phyloP scores from a whole-genome alignment of 2,329 filamentous ascomycete species.

The Acephala macrosclerotiorum region DNA sequence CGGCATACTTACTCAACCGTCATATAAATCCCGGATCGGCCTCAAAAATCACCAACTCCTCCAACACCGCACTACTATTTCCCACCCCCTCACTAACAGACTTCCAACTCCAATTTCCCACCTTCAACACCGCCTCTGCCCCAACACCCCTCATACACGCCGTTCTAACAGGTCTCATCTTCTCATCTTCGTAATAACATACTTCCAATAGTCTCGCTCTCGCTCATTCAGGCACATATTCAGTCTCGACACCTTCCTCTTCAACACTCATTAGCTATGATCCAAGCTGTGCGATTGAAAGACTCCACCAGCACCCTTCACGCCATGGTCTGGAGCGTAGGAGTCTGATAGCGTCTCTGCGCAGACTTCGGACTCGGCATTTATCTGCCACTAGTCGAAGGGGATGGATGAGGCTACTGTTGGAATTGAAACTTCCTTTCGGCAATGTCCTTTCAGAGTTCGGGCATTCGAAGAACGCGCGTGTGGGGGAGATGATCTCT shows the following conservation, averaged over 20 bases:
- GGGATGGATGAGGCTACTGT: background rate
- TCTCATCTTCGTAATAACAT: background rate
- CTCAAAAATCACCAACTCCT: background rate
- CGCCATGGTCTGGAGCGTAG: background rate
- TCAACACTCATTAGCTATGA: constrained; percentile 7
- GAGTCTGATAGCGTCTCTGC: constrained; percentile 9
- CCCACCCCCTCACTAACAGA: background rate
- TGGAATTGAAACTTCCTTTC: background rate
- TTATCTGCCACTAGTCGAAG: background rate
- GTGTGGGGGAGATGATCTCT: background rate
- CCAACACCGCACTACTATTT: background rate
- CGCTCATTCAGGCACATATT: constrained; percentile 8
- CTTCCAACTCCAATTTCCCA: constrained; percentile 1
- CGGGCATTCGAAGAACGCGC: background rate
- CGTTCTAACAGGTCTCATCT: background rate
- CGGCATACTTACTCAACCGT: background rate
- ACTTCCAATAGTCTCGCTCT: constrained; percentile 8
- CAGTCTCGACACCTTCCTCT: constrained; percentile 11
- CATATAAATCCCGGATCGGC: background rate
- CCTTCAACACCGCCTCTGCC: background rate
- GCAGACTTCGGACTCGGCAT: constrained; percentile 10
- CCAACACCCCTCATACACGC: background rate
- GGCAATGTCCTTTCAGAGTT: background rate
- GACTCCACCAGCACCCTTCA: constrained; percentile 14
- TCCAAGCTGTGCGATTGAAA: constrained; percentile 10